A percentile compares a stretch with the other conserved stretches of the same genome.
Evolutionary conservation across 805 yeast species (phyloP).

Genomic region (Yarrowia porcina): DNA sequence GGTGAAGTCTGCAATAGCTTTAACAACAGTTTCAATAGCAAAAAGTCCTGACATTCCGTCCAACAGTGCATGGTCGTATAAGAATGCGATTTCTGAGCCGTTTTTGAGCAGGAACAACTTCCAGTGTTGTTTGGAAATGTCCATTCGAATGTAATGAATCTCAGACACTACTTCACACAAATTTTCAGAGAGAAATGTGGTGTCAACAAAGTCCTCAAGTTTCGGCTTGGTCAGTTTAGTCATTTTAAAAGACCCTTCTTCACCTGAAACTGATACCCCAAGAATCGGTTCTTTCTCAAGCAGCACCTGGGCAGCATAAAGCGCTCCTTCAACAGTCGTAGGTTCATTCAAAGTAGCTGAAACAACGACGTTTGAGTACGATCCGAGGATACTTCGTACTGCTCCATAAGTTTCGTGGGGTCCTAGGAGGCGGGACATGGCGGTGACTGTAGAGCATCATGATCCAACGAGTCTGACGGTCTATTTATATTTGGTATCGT

Average conservation of each 20-base stretch:
- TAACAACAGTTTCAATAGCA: neutral
- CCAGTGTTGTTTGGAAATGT: slow-evolving; percentile 29
- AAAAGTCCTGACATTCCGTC: slow-evolving; percentile 33
- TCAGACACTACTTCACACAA: neutral
- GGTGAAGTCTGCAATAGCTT: too few relatives aligned
- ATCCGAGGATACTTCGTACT: neutral
- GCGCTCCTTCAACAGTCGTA: neutral
- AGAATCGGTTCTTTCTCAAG: slow-evolving; percentile 1
- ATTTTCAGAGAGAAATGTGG: neutral
- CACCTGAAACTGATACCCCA: neutral
- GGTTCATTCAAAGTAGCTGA: neutral
- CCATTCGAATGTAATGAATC: neutral
- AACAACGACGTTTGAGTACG: slow-evolving; percentile 1
- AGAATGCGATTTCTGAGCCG: slow-evolving; percentile 27
- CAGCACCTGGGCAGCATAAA: neutral
- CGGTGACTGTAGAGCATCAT: too few relatives aligned
- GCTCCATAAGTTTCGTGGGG: slow-evolving; percentile 12
- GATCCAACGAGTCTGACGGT: too few relatives aligned
- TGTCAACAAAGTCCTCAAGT: neutral
- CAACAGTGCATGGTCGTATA: slow-evolving; percentile 31
- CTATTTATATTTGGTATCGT: too few relatives aligned
- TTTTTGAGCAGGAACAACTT: slow-evolving; percentile 27
- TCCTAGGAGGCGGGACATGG: neutral
- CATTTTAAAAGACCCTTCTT: neutral
- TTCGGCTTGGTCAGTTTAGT: neutral